Percentiles rank a stretch among this genome's conserved stretches.
phyloP scores from a whole-genome alignment of 2,329 filamentous ascomycete species.

The Aspergillus hortae region DNA sequence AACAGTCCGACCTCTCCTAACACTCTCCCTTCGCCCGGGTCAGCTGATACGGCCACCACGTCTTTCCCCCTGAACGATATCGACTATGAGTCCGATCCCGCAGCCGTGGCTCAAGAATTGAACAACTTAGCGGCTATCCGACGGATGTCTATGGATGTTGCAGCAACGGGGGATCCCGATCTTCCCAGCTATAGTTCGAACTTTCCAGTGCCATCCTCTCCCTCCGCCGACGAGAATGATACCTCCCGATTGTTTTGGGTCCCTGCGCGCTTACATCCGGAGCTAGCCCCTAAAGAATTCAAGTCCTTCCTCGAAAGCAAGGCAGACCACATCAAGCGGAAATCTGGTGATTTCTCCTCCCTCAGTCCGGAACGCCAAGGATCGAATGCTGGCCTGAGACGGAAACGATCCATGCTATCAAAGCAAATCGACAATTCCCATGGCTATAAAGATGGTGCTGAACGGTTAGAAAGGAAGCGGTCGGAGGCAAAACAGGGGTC shows the following conservation, averaged over 20 bases:
- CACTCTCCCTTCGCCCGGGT: constrained; percentile 54
- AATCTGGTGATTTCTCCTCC: constrained; percentile 69
- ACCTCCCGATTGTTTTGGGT: constrained; percentile 91
- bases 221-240: constrained; percentile 71
- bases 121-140: constrained; percentile 88
- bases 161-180: constrained; percentile 58
- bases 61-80: constrained; percentile 76
- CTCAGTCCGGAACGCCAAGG: constrained; percentile 50
- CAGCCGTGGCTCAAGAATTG: constrained; percentile 84
- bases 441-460: constrained; percentile 79
- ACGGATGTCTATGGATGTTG: constrained; percentile 91
- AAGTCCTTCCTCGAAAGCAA: constrained; percentile 93
- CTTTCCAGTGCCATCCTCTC: constrained; percentile 41
- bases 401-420: constrained; percentile 95
- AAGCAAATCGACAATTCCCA: constrained; percentile 77
- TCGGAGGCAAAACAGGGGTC: constrained; percentile 56
- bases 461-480: constrained; percentile 69
- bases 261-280: constrained; percentile 87
- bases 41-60: constrained; percentile 56
- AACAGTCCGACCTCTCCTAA: constrained; percentile 51
- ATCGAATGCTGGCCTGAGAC: constrained; percentile 60
- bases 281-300: constrained; percentile 92
- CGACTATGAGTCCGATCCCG: constrained; percentile 85
- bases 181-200: constrained; percentile 41
- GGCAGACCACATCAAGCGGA: constrained; percentile 81